These are phyloP conservation scores for Mycothermus thermophilus DNA, from an alignment of 495 filamentous ascomycete species.

Conservation along the genomic window DNA sequence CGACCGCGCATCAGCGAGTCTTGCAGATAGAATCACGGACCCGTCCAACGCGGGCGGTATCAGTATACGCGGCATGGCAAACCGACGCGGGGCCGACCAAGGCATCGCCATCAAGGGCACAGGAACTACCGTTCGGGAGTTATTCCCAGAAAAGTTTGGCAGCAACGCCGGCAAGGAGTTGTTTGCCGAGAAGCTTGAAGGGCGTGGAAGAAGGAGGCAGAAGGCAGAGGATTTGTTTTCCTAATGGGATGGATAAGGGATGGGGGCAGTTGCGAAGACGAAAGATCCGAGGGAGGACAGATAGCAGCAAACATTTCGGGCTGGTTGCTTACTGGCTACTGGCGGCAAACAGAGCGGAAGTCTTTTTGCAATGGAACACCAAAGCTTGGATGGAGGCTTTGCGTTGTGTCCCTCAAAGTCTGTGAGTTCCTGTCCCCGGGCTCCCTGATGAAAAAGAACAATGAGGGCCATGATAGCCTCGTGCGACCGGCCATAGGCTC, in stretches of 20 bases:
- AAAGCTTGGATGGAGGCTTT: no score
- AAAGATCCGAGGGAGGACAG: no score
- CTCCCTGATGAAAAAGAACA: no score
- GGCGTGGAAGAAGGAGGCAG: slow-evolving; percentile 32
- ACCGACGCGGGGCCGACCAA: slow-evolving; percentile 32
- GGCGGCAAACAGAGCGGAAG: no score
- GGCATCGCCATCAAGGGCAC: slow-evolving; percentile 54
- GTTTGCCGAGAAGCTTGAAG: slow-evolving; percentile 40
- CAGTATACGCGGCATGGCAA: slow-evolving; percentile 49
- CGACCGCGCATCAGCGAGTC: slow-evolving; percentile 15
- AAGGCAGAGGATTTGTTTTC: slow-evolving; percentile 43
- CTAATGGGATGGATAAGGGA: slow-evolving; percentile 19
- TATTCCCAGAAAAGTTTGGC: slow-evolving; percentile 37
- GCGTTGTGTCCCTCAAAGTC: no score
- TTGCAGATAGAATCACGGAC: slow-evolving; percentile 29
- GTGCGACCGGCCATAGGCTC: no score
- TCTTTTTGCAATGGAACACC: no score
- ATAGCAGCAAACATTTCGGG: no score
- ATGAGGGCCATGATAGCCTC: no score
- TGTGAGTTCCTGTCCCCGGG: no score
- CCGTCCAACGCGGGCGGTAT: slow-evolving; percentile 14
- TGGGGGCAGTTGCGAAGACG: no score
- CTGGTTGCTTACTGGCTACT: no score
- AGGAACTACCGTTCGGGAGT: slow-evolving; percentile 37
- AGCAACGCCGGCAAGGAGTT: slow-evolving; percentile 32